Percentiles rank a stretch among this genome's conserved stretches.
Evolutionary conservation across 805 yeast species (phyloP).

Genomic region (Teunomyces stri): DNA sequence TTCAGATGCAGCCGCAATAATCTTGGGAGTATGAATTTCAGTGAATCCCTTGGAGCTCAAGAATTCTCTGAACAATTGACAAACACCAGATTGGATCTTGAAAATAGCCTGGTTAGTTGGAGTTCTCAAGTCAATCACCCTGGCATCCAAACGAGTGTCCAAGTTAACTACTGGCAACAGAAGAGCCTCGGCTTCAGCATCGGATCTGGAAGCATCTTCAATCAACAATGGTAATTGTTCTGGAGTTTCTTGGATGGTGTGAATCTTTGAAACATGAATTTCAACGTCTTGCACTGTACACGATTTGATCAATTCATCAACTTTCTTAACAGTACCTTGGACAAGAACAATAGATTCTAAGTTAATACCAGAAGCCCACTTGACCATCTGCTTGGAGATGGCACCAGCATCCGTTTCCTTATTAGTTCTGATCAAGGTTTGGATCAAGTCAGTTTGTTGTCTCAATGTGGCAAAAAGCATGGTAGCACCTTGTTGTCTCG

Average conservation of each 20-base stretch:
- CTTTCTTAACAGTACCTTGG: constrained; percentile 78
- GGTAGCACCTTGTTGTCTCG: constrained; percentile 95
- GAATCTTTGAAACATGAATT: constrained; percentile 70
- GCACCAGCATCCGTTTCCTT: constrained; percentile 47
- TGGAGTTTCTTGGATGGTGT: constrained; percentile 83
- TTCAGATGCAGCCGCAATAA: constrained; percentile 93
- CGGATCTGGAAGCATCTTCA: constrained; percentile 96
- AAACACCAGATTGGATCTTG: constrained; percentile 88
- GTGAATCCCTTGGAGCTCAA: constrained; percentile 64
- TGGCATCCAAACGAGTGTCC: constrained; percentile 91
- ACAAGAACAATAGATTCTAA: constrained; percentile 91
- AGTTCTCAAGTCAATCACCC: constrained; percentile 96
- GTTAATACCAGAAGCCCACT: constrained; percentile 86
- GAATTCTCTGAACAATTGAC: constrained; percentile 86
- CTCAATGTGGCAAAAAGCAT: constrained; percentile 88
- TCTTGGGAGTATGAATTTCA: constrained; percentile 95
- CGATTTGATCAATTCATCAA: constrained; percentile 82
- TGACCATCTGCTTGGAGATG: constrained; percentile 92
- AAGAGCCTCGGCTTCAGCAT: constrained; percentile 87
- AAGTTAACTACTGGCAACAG: constrained; percentile 92
- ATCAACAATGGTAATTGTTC: constrained; percentile 88
- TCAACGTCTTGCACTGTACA: constrained; percentile 92
- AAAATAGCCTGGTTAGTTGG: constrained; percentile 97
- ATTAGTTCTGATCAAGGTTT: constrained; percentile 78
- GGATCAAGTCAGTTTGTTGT: constrained; percentile 81